Conservation (phyloP, 2,329 filamentous ascomycete genomes). For the Ophiostoma triangulosporum region DNA sequence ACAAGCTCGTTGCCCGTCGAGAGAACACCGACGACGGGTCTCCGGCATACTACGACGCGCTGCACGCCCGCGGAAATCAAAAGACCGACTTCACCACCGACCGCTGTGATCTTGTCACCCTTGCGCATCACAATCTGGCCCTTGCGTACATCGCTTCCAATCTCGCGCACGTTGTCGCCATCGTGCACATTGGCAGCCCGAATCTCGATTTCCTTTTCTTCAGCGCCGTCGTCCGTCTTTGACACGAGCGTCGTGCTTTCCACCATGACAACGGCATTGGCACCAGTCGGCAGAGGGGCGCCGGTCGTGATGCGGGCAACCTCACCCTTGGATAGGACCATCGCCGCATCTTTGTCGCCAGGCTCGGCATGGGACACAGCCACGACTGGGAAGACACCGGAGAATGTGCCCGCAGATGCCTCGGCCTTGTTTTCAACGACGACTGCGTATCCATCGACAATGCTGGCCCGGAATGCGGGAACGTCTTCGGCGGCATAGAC, state of each 20-base stretch:
- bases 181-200: conserved; percentile 59
- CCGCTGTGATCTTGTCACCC: conserved; percentile 70
- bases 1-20: conserved; percentile 95
- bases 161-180: conserved; percentile 80
- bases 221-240: conserved; percentile 63
- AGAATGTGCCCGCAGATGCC: conserved; percentile 33
- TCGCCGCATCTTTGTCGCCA: conserved; percentile 45
- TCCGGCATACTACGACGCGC: conserved; percentile 58
- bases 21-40: conserved; percentile 70
- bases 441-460: conserved; percentile 91
- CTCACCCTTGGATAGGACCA: conserved; percentile 42
- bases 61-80: conserved; percentile 70
- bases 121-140: conserved; percentile 57
- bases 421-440: conserved; percentile 31
- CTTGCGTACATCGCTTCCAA: conserved; percentile 72
- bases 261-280: conserved; percentile 90
- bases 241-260: conserved; percentile 75
- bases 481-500: conserved; percentile 71
- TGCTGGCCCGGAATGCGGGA: conserved; percentile 87
- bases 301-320: conserved; percentile 90
- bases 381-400: conserved; percentile 73
- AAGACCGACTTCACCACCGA: conserved; percentile 83
- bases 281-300: conserved; percentile 75
- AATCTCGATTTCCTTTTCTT: conserved; percentile 83
- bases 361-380: conserved; percentile 77